Conservation (phyloP, 2,329 filamentous ascomycete genomes). For the Raffaelea albimanens region DNA sequence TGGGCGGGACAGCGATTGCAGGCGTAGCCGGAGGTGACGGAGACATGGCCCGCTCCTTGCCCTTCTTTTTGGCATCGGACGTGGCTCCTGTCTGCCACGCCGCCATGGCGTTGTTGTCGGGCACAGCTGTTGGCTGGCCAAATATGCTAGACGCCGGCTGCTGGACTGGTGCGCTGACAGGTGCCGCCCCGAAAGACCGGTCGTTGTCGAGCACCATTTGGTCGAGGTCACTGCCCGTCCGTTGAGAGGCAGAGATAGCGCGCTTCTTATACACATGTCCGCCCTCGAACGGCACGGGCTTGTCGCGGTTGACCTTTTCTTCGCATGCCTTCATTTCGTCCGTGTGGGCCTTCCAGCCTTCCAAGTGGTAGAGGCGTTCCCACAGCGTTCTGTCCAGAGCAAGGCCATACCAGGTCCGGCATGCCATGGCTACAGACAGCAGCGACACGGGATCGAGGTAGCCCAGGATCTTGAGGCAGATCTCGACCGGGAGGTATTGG, state of each 20-base stretch:
- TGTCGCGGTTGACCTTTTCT: constrained; percentile 42
- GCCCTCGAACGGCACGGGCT: constrained; percentile 31
- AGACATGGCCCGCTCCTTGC: constrained; percentile 24
- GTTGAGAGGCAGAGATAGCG: constrained; percentile 31
- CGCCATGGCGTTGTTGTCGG: background rate
- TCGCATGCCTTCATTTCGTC: constrained; percentile 60
- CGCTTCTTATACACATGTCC: constrained; percentile 46
- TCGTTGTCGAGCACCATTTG: background rate
- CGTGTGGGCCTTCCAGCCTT: constrained; percentile 73
- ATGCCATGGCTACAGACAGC: constrained; percentile 68
- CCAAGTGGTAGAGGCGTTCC: constrained; percentile 70
- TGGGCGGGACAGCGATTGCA: background rate
- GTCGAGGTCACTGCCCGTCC: constrained; percentile 31
- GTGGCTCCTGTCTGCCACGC: constrained; percentile 4
- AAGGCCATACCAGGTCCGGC: constrained; percentile 70
- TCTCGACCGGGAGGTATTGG: constrained; percentile 73
- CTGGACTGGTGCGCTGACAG: no score
- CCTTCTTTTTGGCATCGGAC: constrained; percentile 18
- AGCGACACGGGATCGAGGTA: constrained; percentile 77
- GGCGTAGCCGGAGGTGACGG: constrained; percentile 6
- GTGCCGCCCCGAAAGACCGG: no score
- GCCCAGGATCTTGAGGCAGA: constrained; percentile 80
- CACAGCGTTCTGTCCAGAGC: constrained; percentile 79
- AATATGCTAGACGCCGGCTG: no score
- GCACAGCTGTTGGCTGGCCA: background rate